phyloP scores from a whole-genome alignment of 148 eudicot species.

The Pharnaceum exiguum region DNA sequence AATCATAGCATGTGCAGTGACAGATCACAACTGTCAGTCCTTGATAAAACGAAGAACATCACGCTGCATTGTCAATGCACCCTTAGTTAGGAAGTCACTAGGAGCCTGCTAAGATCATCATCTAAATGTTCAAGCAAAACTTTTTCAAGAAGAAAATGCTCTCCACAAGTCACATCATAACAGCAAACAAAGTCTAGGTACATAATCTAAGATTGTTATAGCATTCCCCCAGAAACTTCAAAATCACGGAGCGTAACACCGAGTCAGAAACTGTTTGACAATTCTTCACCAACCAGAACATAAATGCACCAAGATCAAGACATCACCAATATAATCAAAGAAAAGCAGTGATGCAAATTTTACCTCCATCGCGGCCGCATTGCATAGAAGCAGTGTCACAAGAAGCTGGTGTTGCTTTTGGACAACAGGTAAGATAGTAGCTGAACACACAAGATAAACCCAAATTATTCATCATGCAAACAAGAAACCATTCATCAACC shows the following conservation, averaged over 20 bases:
- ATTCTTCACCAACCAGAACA: background rate
- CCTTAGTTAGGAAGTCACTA: background rate
- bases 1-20: background rate
- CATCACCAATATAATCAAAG: background rate
- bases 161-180: too few relatives aligned
- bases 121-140: too few relatives aligned
- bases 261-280: background rate
- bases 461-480: background rate
- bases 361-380: slow-evolving; percentile 92
- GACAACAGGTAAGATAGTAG: slow-evolving; percentile 70
- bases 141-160: too few relatives aligned
- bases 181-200: too few relatives aligned
- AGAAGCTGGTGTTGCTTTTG: slow-evolving; percentile 90
- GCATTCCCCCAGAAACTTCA: too few relatives aligned
- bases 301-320: background rate
- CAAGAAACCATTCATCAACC: background rate
- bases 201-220: too few relatives aligned
- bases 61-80: background rate
- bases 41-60: background rate
- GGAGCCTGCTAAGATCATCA: background rate
- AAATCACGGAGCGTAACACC: too few relatives aligned
- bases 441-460: slow-evolving; percentile 33
- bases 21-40: background rate
- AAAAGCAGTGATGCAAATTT: background rate
- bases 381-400: slow-evolving; percentile 75